phyloP scores from a whole-genome alignment of 2,329 filamentous ascomycete genomes.

The Phialocephala sp. region DNA sequence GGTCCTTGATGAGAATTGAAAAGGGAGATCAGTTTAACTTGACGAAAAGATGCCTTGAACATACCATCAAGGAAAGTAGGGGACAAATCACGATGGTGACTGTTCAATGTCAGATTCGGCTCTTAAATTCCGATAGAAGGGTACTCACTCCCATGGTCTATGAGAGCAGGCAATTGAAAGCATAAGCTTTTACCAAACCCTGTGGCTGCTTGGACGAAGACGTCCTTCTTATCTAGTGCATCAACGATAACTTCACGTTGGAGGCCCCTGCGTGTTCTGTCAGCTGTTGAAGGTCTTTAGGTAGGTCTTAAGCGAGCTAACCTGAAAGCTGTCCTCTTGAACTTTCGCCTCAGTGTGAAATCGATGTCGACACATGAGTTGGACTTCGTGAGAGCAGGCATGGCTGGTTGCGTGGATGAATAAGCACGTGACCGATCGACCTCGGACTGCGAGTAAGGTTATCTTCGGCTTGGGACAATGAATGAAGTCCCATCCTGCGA shows the following conservation, averaged over 20 bases:
- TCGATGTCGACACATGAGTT: slow-evolving; percentile 68
- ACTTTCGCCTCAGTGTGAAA: slow-evolving; percentile 75
- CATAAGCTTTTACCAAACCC: slow-evolving; percentile 94
- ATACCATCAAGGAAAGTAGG: slow-evolving; percentile 84
- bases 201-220: slow-evolving; percentile 90
- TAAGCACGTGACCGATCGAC: background rate
- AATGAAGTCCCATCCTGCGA: background rate
- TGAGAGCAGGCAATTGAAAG: slow-evolving; percentile 88
- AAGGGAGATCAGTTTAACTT: background rate
- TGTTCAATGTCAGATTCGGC: slow-evolving; percentile 45
- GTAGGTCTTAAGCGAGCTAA: slow-evolving; percentile 42
- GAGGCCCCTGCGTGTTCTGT: slow-evolving; percentile 64
- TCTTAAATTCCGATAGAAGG: background rate
- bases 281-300: slow-evolving; percentile 11
- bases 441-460: background rate
- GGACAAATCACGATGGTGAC: slow-evolving; percentile 92
- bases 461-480: background rate
- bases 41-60: slow-evolving; percentile 22
- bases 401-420: slow-evolving; percentile 9
- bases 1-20: background rate
- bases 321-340: slow-evolving; percentile 77
- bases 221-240: slow-evolving; percentile 82
- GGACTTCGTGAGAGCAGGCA: slow-evolving; percentile 48
- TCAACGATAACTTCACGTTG: slow-evolving; percentile 89
- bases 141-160: slow-evolving; percentile 76